A percentile compares a stretch with the other conserved stretches of the same genome.
These are phyloP conservation scores for Saccharomyces pastorianus DNA, from an alignment of 1,139 yeast species.

Conservation along the genomic window DNA sequence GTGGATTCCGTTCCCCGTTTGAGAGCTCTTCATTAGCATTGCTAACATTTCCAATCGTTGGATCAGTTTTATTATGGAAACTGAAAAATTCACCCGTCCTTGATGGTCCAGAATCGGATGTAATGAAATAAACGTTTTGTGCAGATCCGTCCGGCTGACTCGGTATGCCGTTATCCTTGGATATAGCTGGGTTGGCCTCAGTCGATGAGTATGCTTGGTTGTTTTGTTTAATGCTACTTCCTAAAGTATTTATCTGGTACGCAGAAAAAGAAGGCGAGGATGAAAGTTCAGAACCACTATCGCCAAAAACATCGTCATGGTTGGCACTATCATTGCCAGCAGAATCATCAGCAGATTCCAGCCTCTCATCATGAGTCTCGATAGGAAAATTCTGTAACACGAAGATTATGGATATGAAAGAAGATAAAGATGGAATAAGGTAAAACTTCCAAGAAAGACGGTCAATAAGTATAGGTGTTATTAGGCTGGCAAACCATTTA, in stretches of 20 bases:
- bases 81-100: background rate
- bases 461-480: background rate
- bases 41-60: background rate
- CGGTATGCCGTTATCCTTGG: background rate
- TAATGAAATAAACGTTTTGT: background rate
- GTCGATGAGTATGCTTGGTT: background rate
- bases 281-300: background rate
- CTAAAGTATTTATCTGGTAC: background rate
- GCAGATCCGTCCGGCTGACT: background rate
- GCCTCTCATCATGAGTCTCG: background rate
- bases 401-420: background rate
- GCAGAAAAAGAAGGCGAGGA: background rate
- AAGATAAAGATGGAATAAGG: background rate
- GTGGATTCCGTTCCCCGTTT: background rate
- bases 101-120: background rate
- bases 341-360: background rate
- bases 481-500: background rate
- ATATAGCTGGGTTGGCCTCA: background rate
- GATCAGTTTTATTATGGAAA: background rate
- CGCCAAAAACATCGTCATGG: background rate
- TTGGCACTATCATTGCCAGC: background rate
- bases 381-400: background rate
- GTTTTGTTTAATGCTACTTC: background rate
- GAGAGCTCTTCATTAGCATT: background rate
- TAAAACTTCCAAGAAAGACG: background rate